phyloP scores from a whole-genome alignment of 768 basidiomycete species.

The Termitomyces titanicus region DNA sequence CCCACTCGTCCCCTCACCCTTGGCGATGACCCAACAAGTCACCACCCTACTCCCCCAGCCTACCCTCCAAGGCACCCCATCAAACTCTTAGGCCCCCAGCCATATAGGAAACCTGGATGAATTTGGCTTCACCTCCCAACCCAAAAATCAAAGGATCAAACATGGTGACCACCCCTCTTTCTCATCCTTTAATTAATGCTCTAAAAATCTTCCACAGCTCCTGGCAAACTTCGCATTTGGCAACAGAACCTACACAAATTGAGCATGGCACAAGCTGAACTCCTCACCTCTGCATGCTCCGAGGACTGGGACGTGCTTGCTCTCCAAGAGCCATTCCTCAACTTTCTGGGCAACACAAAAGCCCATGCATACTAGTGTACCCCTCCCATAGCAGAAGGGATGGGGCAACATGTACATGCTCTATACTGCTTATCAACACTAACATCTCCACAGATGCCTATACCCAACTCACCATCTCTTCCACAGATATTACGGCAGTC shows the following conservation, averaged over 20 bases:
- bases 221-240: constrained; percentile 7
- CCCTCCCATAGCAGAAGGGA: not conserved
- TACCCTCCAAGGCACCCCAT: too few species aligned
- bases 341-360: constrained; percentile 14
- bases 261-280: constrained; percentile 8
- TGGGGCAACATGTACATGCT: not conserved
- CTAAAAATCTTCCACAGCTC: not conserved
- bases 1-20: too few species aligned
- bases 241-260: constrained; percentile 29
- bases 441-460: constrained; percentile 6
- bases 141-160: too few species aligned
- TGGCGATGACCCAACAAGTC: too few species aligned
- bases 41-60: too few species aligned
- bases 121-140: too few species aligned
- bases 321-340: constrained; percentile 29
- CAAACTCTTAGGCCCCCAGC: too few species aligned
- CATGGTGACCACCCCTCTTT: not conserved
- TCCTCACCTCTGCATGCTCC: constrained; percentile 11
- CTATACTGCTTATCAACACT: constrained; percentile 9
- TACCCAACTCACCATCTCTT: not conserved
- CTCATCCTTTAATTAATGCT: constrained; percentile 23
- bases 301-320: constrained; percentile 22
- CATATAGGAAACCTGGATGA: too few species aligned
- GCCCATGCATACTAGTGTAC: constrained; percentile 16
- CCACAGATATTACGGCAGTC: not conserved